Conservation (phyloP, 768 basidiomycete genomes). For the Mycena sanguinolenta region DNA sequence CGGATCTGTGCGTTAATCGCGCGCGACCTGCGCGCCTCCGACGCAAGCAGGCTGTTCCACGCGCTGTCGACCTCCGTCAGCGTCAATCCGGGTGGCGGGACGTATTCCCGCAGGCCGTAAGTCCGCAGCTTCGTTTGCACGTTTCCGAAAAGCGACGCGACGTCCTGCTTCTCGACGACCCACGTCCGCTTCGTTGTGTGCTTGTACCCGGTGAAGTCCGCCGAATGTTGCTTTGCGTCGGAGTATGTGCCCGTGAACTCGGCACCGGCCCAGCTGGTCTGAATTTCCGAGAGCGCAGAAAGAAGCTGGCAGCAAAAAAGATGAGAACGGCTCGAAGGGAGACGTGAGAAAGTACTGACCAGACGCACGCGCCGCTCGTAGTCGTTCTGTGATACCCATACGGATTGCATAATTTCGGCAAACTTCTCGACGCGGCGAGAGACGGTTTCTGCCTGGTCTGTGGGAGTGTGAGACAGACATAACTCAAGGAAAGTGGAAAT, state of each 20-base stretch:
- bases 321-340: background rate
- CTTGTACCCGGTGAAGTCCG: conserved; percentile 84
- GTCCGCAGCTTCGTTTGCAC: conserved; percentile 95
- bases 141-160: conserved; percentile 90
- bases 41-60: conserved; percentile 80
- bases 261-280: conserved; percentile 76
- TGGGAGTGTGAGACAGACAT: conserved; percentile 22
- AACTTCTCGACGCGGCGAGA: conserved; percentile 96
- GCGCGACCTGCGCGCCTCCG: conserved; percentile 83
- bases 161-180: conserved; percentile 91
- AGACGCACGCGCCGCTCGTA: conserved; percentile 89
- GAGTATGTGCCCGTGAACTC: conserved; percentile 80
- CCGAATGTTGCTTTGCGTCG: conserved; percentile 84
- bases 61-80: conserved; percentile 80
- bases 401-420: conserved; percentile 93
- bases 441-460: conserved; percentile 96
- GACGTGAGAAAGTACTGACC: conserved; percentile 55
- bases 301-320: conserved; percentile 65
- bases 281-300: conserved; percentile 73
- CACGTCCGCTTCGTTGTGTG: conserved; percentile 87
- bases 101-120: conserved; percentile 88
- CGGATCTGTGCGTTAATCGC: conserved; percentile 92
- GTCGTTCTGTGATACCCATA: conserved; percentile 90
- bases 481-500: conserved; percentile 38
- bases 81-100: conserved; percentile 79